Evolutionary conservation across 2,329 filamentous ascomycete species (phyloP), one percentile per base, ranked within the genome.

Genomic region (Westerdykella aurantiaca): DNA sequence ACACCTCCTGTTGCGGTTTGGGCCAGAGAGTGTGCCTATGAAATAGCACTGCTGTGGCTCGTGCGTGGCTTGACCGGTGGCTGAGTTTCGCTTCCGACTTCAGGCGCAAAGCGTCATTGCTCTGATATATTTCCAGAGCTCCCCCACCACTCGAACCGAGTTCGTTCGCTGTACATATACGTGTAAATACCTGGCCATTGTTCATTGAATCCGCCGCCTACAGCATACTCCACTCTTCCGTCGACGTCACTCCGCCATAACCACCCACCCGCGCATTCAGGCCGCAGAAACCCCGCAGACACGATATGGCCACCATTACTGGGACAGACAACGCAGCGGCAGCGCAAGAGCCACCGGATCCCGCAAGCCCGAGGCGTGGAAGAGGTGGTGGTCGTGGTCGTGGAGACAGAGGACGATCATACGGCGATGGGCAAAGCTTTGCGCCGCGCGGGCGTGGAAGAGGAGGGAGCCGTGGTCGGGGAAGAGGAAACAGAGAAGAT

Each of bases 301-400:
- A 60, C 59, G 57, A 51, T 59, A 67, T 67, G 64, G 58, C 63
- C 44, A 57, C 61, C 17, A 42, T 37, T 4, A 52, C 56, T 21
- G 55, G 55, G 25, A 41, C 44, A 29, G 25, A 29, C 25, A 29
- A 29, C 40, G 41, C 52, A 41, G 51, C 49, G 42, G 50, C 49
- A 40, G 48, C 54, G 41, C 51, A 50, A 46, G 54, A 58, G 33
- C 33, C n/a, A 35, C n/a, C 33, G 10, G 52, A 49, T 37, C n/a
- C 53, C n/a, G 53, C 54, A 31, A 53, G 50, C 33, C 58, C 58
- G 11, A 45, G 58, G 38, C 52, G 61, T 14, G 58, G 60, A 38
- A 60, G 60, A 44, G 50, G 55, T 25, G 41, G 51, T 41, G 59
- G 57, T 6, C 52, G 63, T 44, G 63, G 60, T 17, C 55, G 61